Evolutionary conservation across 2,329 filamentous ascomycete species (phyloP).

Genomic region (Xylariaceae sp.): DNA sequence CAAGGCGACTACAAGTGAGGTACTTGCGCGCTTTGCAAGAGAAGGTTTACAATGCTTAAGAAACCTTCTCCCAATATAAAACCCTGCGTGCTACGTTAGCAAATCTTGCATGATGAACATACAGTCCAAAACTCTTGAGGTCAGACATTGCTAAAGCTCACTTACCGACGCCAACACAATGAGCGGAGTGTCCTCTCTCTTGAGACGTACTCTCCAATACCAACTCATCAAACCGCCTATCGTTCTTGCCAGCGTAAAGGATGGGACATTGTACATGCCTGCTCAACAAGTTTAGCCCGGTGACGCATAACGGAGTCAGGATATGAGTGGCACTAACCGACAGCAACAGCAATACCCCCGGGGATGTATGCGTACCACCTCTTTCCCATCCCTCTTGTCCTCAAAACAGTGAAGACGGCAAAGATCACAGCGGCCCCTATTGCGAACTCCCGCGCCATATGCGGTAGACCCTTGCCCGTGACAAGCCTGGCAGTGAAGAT

Average conservation of each 20-base stretch:
- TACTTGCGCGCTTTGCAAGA: constrained; percentile 70
- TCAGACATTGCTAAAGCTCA: constrained; percentile 12
- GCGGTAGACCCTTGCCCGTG: constrained; percentile 80
- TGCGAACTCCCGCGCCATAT: constrained; percentile 77
- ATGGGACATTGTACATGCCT: constrained; percentile 97
- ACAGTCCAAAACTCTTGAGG: background rate
- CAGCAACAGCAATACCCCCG: constrained; percentile 91
- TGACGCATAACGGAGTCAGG: too few species aligned
- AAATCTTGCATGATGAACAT: too few species aligned
- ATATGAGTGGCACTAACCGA: constrained; percentile 52
- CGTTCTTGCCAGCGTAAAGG: constrained; percentile 84
- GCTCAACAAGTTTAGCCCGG: too few species aligned
- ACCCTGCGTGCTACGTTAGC: constrained; percentile 43
- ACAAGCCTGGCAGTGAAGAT: constrained; percentile 92
- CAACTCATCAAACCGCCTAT: constrained; percentile 70
- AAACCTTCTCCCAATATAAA: constrained; percentile 91
- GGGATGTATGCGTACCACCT: constrained; percentile 74
- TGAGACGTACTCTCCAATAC: constrained; percentile 62
- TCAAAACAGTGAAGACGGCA: constrained; percentile 61
- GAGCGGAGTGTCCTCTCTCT: constrained; percentile 63
- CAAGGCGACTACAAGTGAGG: constrained; percentile 57
- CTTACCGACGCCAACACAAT: constrained; percentile 76
- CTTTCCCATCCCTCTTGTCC: constrained; percentile 52
- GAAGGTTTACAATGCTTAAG: constrained; percentile 82
- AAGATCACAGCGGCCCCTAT: constrained; percentile 65